phyloP scores from a whole-genome alignment of 208 protist genomes.

The Trypanosoma theileri region DNA sequence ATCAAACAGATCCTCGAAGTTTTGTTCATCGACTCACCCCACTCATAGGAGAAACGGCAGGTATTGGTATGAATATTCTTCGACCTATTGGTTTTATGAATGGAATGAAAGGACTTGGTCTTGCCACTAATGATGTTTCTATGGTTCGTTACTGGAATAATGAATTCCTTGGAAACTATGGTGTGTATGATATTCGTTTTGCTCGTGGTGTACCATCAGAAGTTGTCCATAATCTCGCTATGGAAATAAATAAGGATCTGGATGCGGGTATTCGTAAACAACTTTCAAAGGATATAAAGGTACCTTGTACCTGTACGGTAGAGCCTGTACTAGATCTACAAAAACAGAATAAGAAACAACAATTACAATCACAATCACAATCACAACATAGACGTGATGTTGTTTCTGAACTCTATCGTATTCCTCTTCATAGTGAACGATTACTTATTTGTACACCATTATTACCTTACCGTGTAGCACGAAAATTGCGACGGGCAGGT shows the following conservation, averaged over 20 bases:
- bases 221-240: constrained; percentile 39
- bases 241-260: constrained; percentile 36
- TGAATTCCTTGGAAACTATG: constrained; percentile 83
- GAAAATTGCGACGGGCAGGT: constrained; percentile 48
- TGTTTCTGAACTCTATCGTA: constrained; percentile 12
- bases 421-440: constrained; percentile 37
- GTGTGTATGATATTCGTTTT: constrained; percentile 84
- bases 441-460: constrained; percentile 71
- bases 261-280: constrained; percentile 35
- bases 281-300: constrained; percentile 32
- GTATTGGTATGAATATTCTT: constrained; percentile 79
- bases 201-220: constrained; percentile 52
- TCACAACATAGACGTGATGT: constrained; percentile 10
- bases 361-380: background rate
- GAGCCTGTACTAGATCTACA: constrained; percentile 16
- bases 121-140: constrained; percentile 83
- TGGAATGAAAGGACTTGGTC: constrained; percentile 70
- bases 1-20: constrained; percentile 71
- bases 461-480: constrained; percentile 65
- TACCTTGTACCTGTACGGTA: constrained; percentile 59
- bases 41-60: constrained; percentile 33
- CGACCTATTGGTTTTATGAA: constrained; percentile 80
- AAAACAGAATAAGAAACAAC: too few species aligned
- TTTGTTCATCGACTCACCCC: constrained; percentile 82
- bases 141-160: constrained; percentile 91